phyloP scores from a whole-genome alignment of 768 basidiomycete species.

The Dictyophora rubrovolvata region DNA sequence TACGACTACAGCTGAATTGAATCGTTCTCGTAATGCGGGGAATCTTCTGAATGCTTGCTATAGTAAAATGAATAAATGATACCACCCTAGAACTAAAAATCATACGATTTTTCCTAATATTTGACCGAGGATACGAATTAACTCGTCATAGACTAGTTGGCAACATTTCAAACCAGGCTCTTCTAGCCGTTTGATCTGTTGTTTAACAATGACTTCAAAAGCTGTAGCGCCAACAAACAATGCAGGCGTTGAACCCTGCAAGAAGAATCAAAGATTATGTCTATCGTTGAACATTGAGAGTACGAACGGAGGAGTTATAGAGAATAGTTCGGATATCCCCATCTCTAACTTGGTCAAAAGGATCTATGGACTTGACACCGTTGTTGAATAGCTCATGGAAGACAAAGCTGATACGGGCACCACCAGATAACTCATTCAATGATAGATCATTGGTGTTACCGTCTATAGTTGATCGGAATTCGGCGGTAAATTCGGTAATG shows the following conservation, averaged over 20 bases:
- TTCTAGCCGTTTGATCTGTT: conserved; percentile 95
- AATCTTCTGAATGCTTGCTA: conserved; percentile 95
- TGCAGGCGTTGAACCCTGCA: conserved; percentile 86
- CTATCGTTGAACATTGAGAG: not conserved
- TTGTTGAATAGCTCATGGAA: conserved; percentile 98
- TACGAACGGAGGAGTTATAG: conserved; percentile 91
- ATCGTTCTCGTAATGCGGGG: conserved; percentile 92
- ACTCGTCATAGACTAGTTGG: conserved; percentile 91
- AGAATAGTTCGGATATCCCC: conserved; percentile 92
- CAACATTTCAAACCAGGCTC: conserved; percentile 92
- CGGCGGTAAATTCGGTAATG: conserved; percentile 95
- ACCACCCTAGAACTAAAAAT: conserved; percentile 10
- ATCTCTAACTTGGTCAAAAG: conserved; percentile 98
- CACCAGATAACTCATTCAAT: conserved; percentile 94
- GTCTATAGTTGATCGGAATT: conserved; percentile 95
- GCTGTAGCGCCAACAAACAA: conserved; percentile 95
- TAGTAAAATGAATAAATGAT: not conserved
- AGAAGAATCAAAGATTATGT: not conserved
- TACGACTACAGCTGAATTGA: conserved; percentile 91
- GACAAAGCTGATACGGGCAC: conserved; percentile 96
- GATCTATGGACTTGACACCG: conserved; percentile 92
- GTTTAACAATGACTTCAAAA: conserved; percentile 98
- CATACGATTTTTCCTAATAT: conserved; percentile 81
- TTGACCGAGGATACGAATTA: conserved; percentile 91
- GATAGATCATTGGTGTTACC: conserved; percentile 95